These are phyloP conservation scores for Silene vulgaris DNA, from an alignment of 179 eudicot species.

Conservation along the genomic window DNA sequence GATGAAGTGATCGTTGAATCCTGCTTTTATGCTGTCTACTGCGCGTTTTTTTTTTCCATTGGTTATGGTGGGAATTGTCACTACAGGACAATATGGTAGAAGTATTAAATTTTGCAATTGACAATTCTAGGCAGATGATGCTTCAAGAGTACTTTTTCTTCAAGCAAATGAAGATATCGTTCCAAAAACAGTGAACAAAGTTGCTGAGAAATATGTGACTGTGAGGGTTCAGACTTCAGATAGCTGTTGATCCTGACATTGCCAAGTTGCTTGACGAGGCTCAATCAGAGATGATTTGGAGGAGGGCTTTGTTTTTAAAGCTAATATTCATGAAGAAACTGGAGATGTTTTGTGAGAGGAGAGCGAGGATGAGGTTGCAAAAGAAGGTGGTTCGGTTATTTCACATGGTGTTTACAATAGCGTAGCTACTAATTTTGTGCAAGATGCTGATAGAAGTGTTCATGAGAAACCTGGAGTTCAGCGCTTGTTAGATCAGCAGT, in stretches of 20 bases:
- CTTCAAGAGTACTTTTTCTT: constrained; percentile 58
- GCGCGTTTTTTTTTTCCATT: not conserved
- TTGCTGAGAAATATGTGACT: constrained; percentile 65
- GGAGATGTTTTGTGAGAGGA: constrained; percentile 32
- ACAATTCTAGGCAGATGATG: constrained; percentile 70
- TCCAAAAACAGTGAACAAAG: constrained; percentile 50
- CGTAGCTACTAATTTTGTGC: constrained; percentile 19
- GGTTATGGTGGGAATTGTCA: not conserved
- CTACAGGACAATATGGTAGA: not conserved
- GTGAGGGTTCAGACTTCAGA: constrained; percentile 50
- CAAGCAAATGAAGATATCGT: constrained; percentile 34
- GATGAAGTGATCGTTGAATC: too few species aligned
- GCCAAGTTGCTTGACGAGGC: constrained; percentile 67
- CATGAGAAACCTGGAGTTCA: constrained; percentile 51
- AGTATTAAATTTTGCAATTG: constrained; percentile 13
- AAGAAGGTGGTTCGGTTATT: constrained; percentile 14
- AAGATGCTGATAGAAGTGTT: constrained; percentile 13
- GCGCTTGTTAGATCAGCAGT: constrained; percentile 71
- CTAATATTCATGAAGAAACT: constrained; percentile 53
- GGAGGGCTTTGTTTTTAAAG: constrained; percentile 78
- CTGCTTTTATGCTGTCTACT: not conserved
- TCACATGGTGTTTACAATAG: constrained; percentile 17
- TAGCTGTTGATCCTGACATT: constrained; percentile 74
- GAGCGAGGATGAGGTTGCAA: constrained; percentile 21
- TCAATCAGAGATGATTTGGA: constrained; percentile 79